phyloP scores from a whole-genome alignment of 129 eudicot genomes.

The Tagetes erecta region DNA sequence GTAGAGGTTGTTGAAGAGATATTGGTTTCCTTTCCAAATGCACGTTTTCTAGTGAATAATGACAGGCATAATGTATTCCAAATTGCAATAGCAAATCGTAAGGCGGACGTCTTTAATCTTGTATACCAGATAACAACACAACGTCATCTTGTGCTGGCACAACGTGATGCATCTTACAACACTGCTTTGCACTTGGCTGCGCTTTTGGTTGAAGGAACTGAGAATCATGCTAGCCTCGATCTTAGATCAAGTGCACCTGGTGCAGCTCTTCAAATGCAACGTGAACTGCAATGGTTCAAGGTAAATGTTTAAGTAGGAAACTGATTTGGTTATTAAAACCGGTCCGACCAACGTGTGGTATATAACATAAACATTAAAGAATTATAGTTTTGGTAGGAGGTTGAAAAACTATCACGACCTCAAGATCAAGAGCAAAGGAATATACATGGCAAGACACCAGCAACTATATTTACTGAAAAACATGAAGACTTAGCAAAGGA shows the following conservation, averaged over 20 bases:
- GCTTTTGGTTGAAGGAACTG: not conserved
- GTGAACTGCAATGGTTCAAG: slow-evolving; percentile 34
- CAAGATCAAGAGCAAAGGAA: slow-evolving; percentile 23
- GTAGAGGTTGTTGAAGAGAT: slow-evolving; percentile 30
- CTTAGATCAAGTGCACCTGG: slow-evolving; percentile 25
- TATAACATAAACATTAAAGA: not conserved
- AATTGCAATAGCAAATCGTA: slow-evolving; percentile 13
- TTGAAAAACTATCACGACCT: slow-evolving; percentile 9
- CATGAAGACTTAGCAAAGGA: slow-evolving; percentile 18
- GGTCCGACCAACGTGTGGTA: too few species aligned
- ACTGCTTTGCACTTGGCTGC: slow-evolving; percentile 24
- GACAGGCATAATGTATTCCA: slow-evolving; percentile 7
- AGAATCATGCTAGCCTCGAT: not conserved
- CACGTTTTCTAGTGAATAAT: not conserved
- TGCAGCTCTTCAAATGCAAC: slow-evolving; percentile 31
- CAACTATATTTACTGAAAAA: slow-evolving; percentile 12
- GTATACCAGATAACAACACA: slow-evolving; percentile 15
- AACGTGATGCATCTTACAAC: slow-evolving; percentile 10
- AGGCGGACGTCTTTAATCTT: slow-evolving; percentile 9
- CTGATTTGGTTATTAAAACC: too few species aligned
- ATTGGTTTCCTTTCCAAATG: slow-evolving; percentile 21
- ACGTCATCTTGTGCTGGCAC: not conserved
- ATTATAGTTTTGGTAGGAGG: slow-evolving; percentile 14
- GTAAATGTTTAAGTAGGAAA: not conserved
- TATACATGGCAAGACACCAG: slow-evolving; percentile 9